Conservation (phyloP, 202 grass and related monocot genomes). For the Setaria italica region DNA sequence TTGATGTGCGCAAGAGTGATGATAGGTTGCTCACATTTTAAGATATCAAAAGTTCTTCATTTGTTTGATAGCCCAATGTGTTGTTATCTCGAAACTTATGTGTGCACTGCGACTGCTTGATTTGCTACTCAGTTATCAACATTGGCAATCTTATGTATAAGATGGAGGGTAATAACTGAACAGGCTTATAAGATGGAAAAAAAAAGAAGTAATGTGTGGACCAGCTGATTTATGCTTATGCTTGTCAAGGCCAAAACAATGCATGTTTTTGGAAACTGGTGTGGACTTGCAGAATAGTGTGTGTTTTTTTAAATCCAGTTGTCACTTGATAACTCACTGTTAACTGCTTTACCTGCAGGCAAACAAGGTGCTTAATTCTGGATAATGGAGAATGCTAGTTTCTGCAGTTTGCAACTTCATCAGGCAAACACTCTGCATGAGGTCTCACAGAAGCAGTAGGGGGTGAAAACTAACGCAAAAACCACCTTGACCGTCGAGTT, state of each 20-base stretch:
- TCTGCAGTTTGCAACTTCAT: background rate
- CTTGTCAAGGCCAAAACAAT: background rate
- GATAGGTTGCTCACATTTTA: background rate
- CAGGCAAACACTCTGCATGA: too few species aligned
- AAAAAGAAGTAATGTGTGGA: background rate
- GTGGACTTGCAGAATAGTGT: background rate
- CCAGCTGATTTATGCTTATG: background rate
- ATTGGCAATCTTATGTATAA: background rate
- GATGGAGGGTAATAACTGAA: too few species aligned
- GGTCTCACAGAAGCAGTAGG: too few species aligned
- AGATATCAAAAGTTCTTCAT: background rate
- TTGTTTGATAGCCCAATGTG: background rate
- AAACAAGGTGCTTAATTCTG: background rate
- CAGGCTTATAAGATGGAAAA: background rate
- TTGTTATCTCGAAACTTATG: background rate
- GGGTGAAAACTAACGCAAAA: too few species aligned
- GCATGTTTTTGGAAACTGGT: background rate
- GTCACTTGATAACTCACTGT: background rate
- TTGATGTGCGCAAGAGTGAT: background rate
- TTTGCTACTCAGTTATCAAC: background rate
- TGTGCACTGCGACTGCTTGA: background rate
- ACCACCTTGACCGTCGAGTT: too few species aligned
- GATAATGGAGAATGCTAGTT: background rate
- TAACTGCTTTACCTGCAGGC: background rate
- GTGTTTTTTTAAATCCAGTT: background rate